phyloP scores from a whole-genome alignment of 78 protist species.

The Acrasis kona region DNA sequence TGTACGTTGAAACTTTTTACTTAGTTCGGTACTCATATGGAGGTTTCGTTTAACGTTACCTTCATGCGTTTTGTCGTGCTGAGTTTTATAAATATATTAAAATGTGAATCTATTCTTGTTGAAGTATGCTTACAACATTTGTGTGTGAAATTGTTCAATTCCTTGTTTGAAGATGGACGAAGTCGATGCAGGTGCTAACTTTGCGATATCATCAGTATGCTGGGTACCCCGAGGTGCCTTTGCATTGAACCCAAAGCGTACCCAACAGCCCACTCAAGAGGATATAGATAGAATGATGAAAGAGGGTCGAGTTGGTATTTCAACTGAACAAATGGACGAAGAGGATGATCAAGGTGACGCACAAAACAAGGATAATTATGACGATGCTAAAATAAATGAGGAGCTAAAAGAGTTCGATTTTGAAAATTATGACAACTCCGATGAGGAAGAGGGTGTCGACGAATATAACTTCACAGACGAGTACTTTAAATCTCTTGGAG shows the following conservation, averaged over 20 bases:
- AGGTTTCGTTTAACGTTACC: no score
- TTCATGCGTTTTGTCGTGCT: no score
- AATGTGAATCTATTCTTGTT: no score
- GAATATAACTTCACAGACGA: background rate
- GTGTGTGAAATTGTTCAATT: no score
- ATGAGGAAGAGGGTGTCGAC: background rate
- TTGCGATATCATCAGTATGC: background rate
- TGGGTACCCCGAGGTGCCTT: conserved; percentile 1
- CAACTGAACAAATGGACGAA: background rate
- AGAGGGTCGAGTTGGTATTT: background rate
- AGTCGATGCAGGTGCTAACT: no score
- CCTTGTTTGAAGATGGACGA: no score
- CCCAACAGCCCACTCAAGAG: background rate
- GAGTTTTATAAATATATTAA: no score
- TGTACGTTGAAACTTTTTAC: no score
- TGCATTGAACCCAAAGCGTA: background rate
- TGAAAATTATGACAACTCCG: background rate
- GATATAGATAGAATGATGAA: background rate
- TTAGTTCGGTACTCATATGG: no score
- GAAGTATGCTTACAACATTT: no score
- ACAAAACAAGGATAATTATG: background rate
- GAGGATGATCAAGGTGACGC: background rate
- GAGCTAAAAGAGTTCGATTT: background rate
- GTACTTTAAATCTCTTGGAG: background rate
- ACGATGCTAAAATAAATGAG: background rate